Evolutionary conservation across 345 rosid species (phyloP), one percentile per base, ranked within the genome.

Genomic region (Aurinia saxatilis): DNA sequence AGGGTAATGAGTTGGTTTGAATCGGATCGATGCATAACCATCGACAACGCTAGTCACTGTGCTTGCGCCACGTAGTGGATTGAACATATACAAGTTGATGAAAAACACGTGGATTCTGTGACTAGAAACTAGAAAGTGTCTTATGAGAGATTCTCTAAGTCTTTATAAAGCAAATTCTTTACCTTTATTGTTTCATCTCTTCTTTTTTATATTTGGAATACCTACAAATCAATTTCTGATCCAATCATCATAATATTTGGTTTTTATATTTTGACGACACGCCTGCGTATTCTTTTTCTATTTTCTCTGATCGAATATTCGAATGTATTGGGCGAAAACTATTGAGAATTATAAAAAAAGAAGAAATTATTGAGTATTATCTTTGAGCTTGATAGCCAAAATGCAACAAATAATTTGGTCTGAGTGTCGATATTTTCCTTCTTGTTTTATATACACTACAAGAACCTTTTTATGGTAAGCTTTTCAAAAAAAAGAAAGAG

Each of bases 101-200:
- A 46, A n/a, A 13, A 36, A 57, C 12, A 57, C 17, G 57, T 60
- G 39, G 60, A 60, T 60, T 60, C 16, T 39, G 17, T 42, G 48
- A 68, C 66, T 60, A 50, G 73, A 68, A 41, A 67, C 72, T 57
- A 58, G 29, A 67, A 68, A 51, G 66, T 68, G 60, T 21, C 9
- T 16, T 21, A 21, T 33, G 15, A 67, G 72, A 58, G 4, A 21
- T 27, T 5, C 47, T 58, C 59, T 38, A 19, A 31, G 60, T 51
- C 60, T 34, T 50, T 50, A 1, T 51, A 60, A 68, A 68, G 60
- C 53, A 59, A 60, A 60, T 68, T 60, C 73, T 0, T 42, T 60
- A 50, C 15, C 41, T 60, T 59, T 25, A 7, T 49, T 19, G 15
- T 44, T 23, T 50, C 7, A 10, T 37, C 12, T 18, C 23, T 7